Conservation (phyloP, 2,329 filamentous ascomycete species). For the Aspergillus piperis region DNA sequence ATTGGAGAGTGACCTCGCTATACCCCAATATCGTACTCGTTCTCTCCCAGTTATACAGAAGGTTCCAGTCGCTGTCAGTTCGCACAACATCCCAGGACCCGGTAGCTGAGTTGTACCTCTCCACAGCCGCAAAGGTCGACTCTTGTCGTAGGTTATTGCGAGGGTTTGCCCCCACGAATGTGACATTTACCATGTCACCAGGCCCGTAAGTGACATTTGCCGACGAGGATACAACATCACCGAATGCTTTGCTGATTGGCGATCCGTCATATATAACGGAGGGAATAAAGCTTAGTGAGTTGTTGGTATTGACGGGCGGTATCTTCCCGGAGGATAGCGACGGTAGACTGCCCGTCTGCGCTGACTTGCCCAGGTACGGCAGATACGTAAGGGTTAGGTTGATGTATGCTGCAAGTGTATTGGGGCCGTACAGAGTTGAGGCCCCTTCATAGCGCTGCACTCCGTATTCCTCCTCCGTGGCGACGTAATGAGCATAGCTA, state of each 20-base stretch:
- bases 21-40: constrained; percentile 69
- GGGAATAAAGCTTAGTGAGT: constrained; percentile 77
- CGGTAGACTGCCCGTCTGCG: constrained; percentile 39
- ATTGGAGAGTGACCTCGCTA: constrained; percentile 76
- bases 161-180: constrained; percentile 85
- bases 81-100: constrained; percentile 66
- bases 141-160: constrained; percentile 82
- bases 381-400: constrained; percentile 77
- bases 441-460: constrained; percentile 95
- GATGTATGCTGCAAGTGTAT: constrained; percentile 83
- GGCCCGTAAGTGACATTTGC: constrained; percentile 56
- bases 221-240: constrained; percentile 60
- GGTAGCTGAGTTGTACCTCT: constrained; percentile 55
- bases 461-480: constrained; percentile 76
- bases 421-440: constrained; percentile 81
- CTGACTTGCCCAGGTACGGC: constrained; percentile 60
- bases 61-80: constrained; percentile 78
- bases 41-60: constrained; percentile 78
- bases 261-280: constrained; percentile 73
- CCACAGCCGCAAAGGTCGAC: constrained; percentile 74
- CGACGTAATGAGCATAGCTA: constrained; percentile 81
- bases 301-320: constrained; percentile 76
- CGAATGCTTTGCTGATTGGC: constrained; percentile 68
- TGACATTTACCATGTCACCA: constrained; percentile 65
- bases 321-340: constrained; percentile 56